Base-by-base conservation (phyloP, 306 rosid species). In the Vachellia collinsii region DNA sequence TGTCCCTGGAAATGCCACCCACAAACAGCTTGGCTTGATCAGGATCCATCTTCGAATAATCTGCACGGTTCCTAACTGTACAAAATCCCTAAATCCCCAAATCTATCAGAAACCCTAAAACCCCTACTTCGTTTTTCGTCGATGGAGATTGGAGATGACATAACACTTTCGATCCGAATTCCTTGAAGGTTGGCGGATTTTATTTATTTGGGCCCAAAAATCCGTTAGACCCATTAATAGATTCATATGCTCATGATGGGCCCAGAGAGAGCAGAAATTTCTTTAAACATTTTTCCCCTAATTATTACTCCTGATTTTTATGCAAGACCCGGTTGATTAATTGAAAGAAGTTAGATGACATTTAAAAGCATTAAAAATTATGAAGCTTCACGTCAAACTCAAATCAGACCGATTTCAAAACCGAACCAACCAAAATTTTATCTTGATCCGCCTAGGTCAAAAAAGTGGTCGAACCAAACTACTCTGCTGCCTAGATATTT, bases 1-100 rank as follows among this genome's bases (percentile, higher is more conserved):
- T 90, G 19, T 88, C 93, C n/a, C 90, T 83, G 5, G 91, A 83
- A 78, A 93, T 85, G 8, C 94, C 93, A 4, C 94, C 94, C 0
- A 90, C 84, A 37, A 88, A 90, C 48, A 91, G 89, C 78, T 91
- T 90, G 3, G 89, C 86, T 80, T 74, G 81, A 47, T 90, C 91
- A 22, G 85, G 77, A 72, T 89, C 89, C 92, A 92, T 92, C 61
- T 58, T 77, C 74, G 39, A 75, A 43, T 77, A 71, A 43, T 81
- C 75, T 77, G 25, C 51, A 59, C 81, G 22, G 38, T 46, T 7
- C 25, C 80, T 69, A 42, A 69, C 74, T 46, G 58, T 46, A 70
- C 75, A 70, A 25, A 70, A 70, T 44, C 58, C 39, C 58, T 70
- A 44, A 70, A 70, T 44, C 63, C 63, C 76, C 63, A 47, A 71